phyloP scores from a whole-genome alignment of 1,139 yeast species.

The Chernovozyma aurita region DNA sequence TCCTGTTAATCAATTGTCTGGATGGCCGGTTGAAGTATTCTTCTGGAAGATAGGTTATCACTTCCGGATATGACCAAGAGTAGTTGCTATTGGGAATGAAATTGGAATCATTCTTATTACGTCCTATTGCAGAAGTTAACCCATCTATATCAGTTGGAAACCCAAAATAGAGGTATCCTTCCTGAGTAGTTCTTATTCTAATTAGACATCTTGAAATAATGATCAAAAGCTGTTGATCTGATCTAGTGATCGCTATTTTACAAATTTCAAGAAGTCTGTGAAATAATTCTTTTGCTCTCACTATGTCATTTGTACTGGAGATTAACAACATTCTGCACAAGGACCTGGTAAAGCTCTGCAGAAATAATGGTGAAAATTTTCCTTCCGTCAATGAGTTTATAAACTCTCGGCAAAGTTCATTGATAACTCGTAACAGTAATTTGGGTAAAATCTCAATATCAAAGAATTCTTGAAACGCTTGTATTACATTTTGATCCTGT shows the following conservation, averaged over 20 bases:
- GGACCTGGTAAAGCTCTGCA: neutral
- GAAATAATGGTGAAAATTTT: neutral
- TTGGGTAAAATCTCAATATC: neutral
- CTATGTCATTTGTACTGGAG: neutral
- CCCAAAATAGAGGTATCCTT: constrained; percentile 44
- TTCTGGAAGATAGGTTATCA: constrained; percentile 42
- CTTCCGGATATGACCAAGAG: constrained; percentile 62
- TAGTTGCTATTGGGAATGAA: constrained; percentile 10
- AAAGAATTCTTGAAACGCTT: neutral
- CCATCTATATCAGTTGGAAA: constrained; percentile 66
- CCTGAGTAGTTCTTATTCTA: constrained; percentile 51
- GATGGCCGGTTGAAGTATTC: constrained; percentile 33
- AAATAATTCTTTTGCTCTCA: neutral
- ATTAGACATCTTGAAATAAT: constrained; percentile 50
- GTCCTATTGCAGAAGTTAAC: constrained; percentile 52
- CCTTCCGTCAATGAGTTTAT: neutral
- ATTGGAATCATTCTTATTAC: constrained; percentile 33
- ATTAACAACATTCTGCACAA: neutral
- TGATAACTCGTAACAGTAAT: neutral
- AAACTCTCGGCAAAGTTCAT: constrained; percentile 4
- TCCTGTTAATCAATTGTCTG: neutral
- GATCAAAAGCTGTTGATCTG: constrained; percentile 34
- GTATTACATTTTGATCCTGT: constrained; percentile 29
- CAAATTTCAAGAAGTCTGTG: constrained; percentile 13
- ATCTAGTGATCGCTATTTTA: constrained; percentile 23